phyloP scores from a whole-genome alignment of 768 basidiomycete species.

The Phlegmacium glaucopus region DNA sequence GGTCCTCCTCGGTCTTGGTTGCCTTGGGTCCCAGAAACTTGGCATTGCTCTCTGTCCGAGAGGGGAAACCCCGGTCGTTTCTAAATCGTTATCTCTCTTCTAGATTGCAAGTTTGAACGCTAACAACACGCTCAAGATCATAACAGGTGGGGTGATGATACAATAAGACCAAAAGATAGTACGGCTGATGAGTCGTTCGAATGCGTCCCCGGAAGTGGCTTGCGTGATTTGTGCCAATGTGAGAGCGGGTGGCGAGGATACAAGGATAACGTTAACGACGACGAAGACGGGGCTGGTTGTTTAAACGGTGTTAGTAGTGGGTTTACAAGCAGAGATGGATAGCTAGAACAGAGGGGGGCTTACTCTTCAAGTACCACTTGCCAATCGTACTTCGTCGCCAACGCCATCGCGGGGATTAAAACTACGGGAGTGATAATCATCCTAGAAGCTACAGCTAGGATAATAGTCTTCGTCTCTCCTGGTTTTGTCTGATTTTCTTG shows the following conservation, averaged over 20 bases:
- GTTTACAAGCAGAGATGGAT: neutral
- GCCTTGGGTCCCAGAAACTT: too few relatives aligned
- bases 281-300: conserved; percentile 81
- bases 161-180: conserved; percentile 96
- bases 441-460: neutral
- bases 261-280: conserved; percentile 77
- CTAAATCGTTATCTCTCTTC: too few relatives aligned
- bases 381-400: conserved; percentile 51
- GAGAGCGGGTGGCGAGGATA: conserved; percentile 76
- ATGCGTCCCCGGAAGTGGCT: conserved; percentile 79
- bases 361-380: conserved; percentile 69
- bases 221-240: conserved; percentile 72
- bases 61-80: too few relatives aligned
- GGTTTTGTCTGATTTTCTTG: neutral
- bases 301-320: neutral
- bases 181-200: conserved; percentile 85
- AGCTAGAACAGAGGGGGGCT: conserved; percentile 22
- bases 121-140: conserved; percentile 70
- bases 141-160: conserved; percentile 82
- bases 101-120: conserved; percentile 56
- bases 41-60: too few relatives aligned
- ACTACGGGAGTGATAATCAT: conserved; percentile 76
- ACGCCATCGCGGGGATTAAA: conserved; percentile 67
- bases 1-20: too few relatives aligned
- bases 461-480: neutral